Evolutionary conservation across 2,329 filamentous ascomycete genomes (phyloP).

Genomic region (Phialophora tarda): DNA sequence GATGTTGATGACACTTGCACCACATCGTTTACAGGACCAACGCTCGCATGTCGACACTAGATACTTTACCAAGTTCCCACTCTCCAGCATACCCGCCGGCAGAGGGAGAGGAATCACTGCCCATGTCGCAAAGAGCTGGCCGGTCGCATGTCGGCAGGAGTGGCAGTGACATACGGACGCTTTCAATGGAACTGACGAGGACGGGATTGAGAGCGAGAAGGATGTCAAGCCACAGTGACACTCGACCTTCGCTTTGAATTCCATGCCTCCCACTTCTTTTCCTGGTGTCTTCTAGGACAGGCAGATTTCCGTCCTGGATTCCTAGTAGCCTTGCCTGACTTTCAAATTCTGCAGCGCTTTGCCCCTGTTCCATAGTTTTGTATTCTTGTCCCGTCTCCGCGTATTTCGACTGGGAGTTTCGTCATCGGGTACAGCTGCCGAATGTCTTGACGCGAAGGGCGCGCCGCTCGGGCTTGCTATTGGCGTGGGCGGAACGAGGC

Average conservation of each 20-base stretch:
- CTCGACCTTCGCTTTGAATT: constrained; percentile 11
- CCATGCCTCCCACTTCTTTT: neutral
- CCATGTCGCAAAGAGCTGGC: constrained; percentile 49
- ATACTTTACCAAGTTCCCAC: constrained; percentile 21
- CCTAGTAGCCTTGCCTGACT: neutral
- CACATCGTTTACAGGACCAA: constrained; percentile 32
- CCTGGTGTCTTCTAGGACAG: neutral
- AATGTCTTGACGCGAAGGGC: neutral
- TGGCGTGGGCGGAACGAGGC: neutral
- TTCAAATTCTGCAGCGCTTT: neutral
- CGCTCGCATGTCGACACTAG: constrained; percentile 23
- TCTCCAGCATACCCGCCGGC: constrained; percentile 14
- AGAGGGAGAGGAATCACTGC: constrained; percentile 30
- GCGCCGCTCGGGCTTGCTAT: neutral
- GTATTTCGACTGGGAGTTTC: neutral
- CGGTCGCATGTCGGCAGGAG: constrained; percentile 56
- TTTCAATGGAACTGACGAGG: constrained; percentile 41
- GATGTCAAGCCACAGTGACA: constrained; percentile 32
- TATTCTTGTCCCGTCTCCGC: neutral
- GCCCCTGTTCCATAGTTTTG: neutral
- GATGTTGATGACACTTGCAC: constrained; percentile 30
- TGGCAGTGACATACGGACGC: constrained; percentile 56
- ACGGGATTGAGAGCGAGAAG: constrained; percentile 29
- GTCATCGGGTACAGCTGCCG: neutral
- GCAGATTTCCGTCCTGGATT: too few species aligned